phyloP scores from a whole-genome alignment of 129 eudicot genomes.

The Oenanthe sinensis region DNA sequence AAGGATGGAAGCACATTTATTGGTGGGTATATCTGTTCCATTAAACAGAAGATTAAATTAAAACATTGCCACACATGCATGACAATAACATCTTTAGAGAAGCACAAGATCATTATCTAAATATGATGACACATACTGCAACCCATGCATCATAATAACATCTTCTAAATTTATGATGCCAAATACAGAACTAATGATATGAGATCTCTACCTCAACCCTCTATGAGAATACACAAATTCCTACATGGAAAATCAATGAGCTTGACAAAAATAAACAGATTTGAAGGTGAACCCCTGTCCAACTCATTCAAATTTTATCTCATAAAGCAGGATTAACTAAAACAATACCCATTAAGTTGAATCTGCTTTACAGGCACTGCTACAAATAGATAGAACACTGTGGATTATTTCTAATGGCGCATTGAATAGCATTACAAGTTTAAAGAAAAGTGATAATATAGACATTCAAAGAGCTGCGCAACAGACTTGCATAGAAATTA shows the following conservation, averaged over 20 bases:
- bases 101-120: background rate
- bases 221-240: background rate
- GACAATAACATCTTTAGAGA: too few species aligned
- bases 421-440: background rate
- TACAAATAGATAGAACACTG: too few species aligned
- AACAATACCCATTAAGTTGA: too few species aligned
- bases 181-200: background rate
- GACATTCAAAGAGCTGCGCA: background rate
- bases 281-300: background rate
- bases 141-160: background rate
- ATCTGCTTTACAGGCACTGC: too few species aligned
- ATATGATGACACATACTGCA: background rate
- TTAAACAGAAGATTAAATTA: constrained; percentile 13
- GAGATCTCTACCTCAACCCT: background rate
- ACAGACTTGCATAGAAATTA: too few species aligned
- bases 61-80: background rate
- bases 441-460: background rate
- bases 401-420: background rate
- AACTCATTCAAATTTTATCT: background rate
- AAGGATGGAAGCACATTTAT: constrained; percentile 96
- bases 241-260: background rate
- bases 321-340: too few species aligned
- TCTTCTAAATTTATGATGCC: background rate
- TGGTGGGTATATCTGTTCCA: constrained; percentile 83
- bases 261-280: background rate